Conservation (phyloP, 306 rosid genomes). For the Begonia loranthoides region DNA sequence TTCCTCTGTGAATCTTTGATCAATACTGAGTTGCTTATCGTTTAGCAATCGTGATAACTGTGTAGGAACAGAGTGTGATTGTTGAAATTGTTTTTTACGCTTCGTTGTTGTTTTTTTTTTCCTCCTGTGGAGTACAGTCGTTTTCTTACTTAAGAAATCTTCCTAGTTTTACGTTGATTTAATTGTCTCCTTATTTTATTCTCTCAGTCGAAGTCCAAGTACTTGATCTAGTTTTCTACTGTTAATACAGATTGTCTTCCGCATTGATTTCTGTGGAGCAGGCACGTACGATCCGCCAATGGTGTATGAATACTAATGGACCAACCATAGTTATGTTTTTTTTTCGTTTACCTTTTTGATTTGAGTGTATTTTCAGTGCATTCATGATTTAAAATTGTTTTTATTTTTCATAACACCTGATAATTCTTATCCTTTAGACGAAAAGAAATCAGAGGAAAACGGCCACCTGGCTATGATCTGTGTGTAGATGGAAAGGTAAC, state of each 20-base stretch:
- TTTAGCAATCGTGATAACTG: conserved; percentile 1
- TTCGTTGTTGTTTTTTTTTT: background rate
- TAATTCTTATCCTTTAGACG: no score
- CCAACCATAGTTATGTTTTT: no score
- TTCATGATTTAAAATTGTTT: background rate
- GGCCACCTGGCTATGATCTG: conserved; percentile 2
- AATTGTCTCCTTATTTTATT: background rate
- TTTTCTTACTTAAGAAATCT: background rate
- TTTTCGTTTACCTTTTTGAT: no score
- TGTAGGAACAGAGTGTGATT: background rate
- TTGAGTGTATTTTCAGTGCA: no score
- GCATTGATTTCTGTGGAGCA: conserved; percentile 11
- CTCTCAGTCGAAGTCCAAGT: background rate
- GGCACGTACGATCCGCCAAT: conserved; percentile 23
- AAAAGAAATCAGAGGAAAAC: background rate
- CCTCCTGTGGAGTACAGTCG: conserved; percentile 2
- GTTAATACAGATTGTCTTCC: conserved; percentile 32
- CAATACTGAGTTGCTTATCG: background rate
- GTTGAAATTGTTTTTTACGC: background rate
- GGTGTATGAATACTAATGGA: conserved; percentile 18
- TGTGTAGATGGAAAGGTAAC: conserved; percentile 11
- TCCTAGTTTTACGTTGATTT: background rate
- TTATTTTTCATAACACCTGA: background rate
- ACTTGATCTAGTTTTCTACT: background rate
- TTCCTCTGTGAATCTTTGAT: background rate